Base-by-base conservation (phyloP, 2,329 filamentous ascomycete species). In the Fusarium bactridioides region DNA sequence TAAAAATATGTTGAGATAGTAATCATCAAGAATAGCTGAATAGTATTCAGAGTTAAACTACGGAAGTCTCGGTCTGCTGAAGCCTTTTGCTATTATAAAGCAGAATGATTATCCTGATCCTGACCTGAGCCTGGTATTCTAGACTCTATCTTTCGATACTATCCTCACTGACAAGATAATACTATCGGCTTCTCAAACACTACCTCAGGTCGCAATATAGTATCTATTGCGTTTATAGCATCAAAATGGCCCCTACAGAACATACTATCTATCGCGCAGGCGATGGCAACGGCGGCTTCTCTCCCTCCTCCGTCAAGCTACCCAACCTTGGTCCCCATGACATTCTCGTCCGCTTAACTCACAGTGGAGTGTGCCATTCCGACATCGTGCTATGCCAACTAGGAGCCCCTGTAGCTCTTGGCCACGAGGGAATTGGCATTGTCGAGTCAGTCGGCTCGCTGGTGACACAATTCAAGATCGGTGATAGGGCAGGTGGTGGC, bases 341-440 rank as follows among this genome's bases (percentile, higher is more conserved):
- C 7, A 64, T 65, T 2, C 41, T 64, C 11, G n/a, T 65, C 6
- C 63, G 41, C 1, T 21, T 65, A 15, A 65, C 63, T 15, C 63
- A 65, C 19, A 65, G 60, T 5, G 63, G 63, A 2, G 63, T 65
- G 4, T 65, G 63, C 7, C 63, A 65, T 18, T 41, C 63, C 8
- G 63, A 65, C 18, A 64, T 65, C 6, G 38, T 37, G 0, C 35
- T 65, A 5, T 65, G 60, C 9, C 60, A 65, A 4, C 8, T 65
- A 16, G 60, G 47, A 16, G 63, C 63, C 1, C 60, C 63, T 2
- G 55, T 65, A 48, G 63, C 63, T 1, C 63, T 65, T 4, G 63
- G 63, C 0, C 63, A 65, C 3, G 63, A 65, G 9, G 63, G 60
- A 0, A 31, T 65, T 5, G 63, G 63, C 1, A 21, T 64, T 3